Evolutionary conservation across 2,329 filamentous ascomycete genomes (phyloP).

Genomic region (Lasiodiplodia sp.): DNA sequence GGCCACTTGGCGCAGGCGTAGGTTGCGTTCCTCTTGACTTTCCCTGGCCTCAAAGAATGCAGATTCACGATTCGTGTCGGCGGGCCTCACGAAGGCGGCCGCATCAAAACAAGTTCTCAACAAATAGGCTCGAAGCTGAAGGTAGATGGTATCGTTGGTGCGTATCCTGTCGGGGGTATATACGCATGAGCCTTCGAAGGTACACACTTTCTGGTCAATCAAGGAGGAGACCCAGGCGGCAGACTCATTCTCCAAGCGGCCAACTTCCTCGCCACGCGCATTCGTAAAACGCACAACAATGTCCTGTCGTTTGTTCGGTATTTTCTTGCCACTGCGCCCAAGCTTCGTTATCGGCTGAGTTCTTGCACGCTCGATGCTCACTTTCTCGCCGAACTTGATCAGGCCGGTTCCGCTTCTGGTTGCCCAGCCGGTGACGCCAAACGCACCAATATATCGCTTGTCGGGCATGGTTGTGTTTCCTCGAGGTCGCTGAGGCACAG

Average conservation of each 20-base stretch:
- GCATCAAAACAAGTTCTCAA: slow-evolving; percentile 76
- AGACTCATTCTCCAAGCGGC: slow-evolving; percentile 83
- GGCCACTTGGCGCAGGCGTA: slow-evolving; percentile 84
- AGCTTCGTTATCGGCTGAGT: slow-evolving; percentile 64
- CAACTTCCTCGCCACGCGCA: slow-evolving; percentile 78
- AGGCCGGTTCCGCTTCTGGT: slow-evolving; percentile 81
- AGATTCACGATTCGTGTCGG: slow-evolving; percentile 73
- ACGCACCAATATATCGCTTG: slow-evolving; percentile 84
- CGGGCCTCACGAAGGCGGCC: slow-evolving; percentile 66
- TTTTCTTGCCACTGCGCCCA: slow-evolving; percentile 49
- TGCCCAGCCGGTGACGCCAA: slow-evolving; percentile 91
- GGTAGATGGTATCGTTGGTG: slow-evolving; percentile 92
- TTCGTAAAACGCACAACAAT: slow-evolving; percentile 93
- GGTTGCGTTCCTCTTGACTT: slow-evolving; percentile 80
- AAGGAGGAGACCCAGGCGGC: slow-evolving; percentile 92
- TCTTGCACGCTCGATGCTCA: slow-evolving; percentile 87
- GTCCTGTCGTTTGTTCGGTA: slow-evolving; percentile 71
- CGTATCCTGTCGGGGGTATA: slow-evolving; percentile 84
- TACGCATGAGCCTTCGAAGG: slow-evolving; percentile 86
- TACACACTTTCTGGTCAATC: slow-evolving; percentile 88
- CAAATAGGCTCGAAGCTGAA: slow-evolving; percentile 83
- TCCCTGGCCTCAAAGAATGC: slow-evolving; percentile 86
- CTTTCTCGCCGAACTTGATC: slow-evolving; percentile 80
- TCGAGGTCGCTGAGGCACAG: neutral
- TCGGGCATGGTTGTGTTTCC: slow-evolving; percentile 56